Base-by-base conservation (phyloP, 805 yeast species). In the Zygotorulaspora sp. region DNA sequence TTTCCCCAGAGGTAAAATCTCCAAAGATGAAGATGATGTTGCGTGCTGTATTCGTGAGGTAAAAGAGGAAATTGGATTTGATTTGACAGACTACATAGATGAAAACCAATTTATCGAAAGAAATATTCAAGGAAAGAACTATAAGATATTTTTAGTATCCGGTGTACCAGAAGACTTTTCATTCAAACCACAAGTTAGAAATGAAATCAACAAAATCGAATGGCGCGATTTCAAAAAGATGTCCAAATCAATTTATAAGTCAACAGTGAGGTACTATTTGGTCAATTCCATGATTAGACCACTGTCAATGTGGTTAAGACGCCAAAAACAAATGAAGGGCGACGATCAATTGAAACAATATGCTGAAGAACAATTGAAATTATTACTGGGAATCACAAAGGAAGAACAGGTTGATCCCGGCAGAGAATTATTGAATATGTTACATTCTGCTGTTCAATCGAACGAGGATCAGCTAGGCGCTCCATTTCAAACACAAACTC, bases 1-100 rank as follows among this genome's bases (percentile, higher is more conserved):
- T 6, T 92, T 92, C 55, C 99, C 99, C 5, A 71, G 96, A 59
- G 99, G 99, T 5, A 92, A 92, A 62, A 92, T 92, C 40, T 85
- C 94, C 25, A 89, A 92, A 57, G 94, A 81, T 55, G 99, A 92
- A 66, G 68, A 78, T 11, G 98, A 92, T 61, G 72, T 78, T 5
- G 79, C 75, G 37, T 94, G 98, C 66, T 97, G 97, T 4, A 63
- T 86, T 10, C 75, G 99, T 52, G 99, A 92, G 59, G 88, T 85
- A 15, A 74, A 73, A 45, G 99, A 92, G 63, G 99, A 92, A 62
- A 90, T 89, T 11, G 96, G 97, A 0, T 89, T 81, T 54, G 94
- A 92, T 60, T 80, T 86, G 34, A 62, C 80, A 1, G 78, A 77
- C 12, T 74, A 72, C 46, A 70, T 89, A 29, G 75, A 77, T 45